phyloP scores from a whole-genome alignment of 192 early-diverging fungal genomes.

The Umbelopsis isabellina region DNA sequence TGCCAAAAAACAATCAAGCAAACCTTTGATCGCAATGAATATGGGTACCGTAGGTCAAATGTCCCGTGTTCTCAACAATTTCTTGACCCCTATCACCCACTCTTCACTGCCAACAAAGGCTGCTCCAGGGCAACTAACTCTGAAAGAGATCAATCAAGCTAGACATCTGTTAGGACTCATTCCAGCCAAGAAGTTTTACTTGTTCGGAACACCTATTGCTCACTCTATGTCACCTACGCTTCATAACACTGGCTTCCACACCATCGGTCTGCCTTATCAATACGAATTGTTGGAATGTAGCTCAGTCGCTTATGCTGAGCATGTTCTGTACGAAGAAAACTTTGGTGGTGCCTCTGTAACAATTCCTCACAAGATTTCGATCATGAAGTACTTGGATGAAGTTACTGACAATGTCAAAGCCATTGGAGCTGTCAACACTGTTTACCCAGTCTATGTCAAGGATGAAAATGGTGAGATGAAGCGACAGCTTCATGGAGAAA shows the following conservation, averaged over 20 bases:
- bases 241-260: conserved; percentile 91
- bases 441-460: conserved; percentile 51
- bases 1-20: conserved; percentile 44
- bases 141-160: conserved; percentile 76
- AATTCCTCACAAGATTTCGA: conserved; percentile 90
- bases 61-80: conserved; percentile 87
- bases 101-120: conserved; percentile 73
- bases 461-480: conserved; percentile 36
- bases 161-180: conserved; percentile 72
- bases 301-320: conserved; percentile 59
- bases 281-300: conserved; percentile 79
- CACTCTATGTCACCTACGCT: conserved; percentile 88
- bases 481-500: conserved; percentile 76
- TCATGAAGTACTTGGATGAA: conserved; percentile 75
- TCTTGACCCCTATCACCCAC: conserved; percentile 95
- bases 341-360: conserved; percentile 97
- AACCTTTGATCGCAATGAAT: conserved; percentile 91
- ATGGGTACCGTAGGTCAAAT: conserved; percentile 92
- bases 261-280: conserved; percentile 81
- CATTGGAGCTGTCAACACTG: conserved; percentile 97
- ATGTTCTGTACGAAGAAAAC: conserved; percentile 50
- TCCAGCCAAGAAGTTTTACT: conserved; percentile 69
- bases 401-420: conserved; percentile 75
- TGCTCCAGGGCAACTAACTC: conserved; percentile 92
- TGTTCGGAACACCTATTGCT: conserved; percentile 92